phyloP scores from a whole-genome alignment of 345 rosid species.

The Melaleuca quinquenervia region DNA sequence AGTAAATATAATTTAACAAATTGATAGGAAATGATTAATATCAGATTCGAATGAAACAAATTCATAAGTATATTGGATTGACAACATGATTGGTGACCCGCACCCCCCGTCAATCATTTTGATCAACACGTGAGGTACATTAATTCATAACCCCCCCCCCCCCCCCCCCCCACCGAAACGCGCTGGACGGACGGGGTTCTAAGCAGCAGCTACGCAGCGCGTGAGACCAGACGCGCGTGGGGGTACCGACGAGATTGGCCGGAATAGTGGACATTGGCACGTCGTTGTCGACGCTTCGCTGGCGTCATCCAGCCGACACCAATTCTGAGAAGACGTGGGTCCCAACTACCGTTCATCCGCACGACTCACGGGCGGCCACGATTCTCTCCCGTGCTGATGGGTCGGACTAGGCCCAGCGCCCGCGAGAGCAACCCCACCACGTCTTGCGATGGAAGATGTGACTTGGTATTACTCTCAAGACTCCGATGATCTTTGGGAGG shows the following conservation, averaged over 20 bases:
- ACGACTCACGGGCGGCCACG: background rate
- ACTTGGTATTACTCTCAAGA: background rate
- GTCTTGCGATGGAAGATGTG: background rate
- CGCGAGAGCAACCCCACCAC: background rate
- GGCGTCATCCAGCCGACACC: slow-evolving; percentile 22
- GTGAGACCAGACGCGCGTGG: background rate
- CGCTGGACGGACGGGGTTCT: background rate
- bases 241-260: background rate
- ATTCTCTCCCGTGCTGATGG: background rate
- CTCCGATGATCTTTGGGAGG: background rate
- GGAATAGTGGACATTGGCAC: background rate
- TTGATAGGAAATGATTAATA: background rate
- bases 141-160: too few species aligned
- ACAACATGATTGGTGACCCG: too few species aligned
- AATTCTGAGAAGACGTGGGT: background rate
- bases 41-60: background rate
- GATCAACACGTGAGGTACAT: too few species aligned
- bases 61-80: background rate
- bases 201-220: background rate
- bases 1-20: background rate
- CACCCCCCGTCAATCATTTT: background rate
- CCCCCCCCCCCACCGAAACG: too few species aligned
- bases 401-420: background rate
- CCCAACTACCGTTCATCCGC: background rate
- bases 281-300: slow-evolving; percentile 10